A percentile compares a stretch with the other conserved stretches of the same genome.
phyloP scores from a whole-genome alignment of 768 basidiomycete species.

The Brasilioporus rufonigricans region DNA sequence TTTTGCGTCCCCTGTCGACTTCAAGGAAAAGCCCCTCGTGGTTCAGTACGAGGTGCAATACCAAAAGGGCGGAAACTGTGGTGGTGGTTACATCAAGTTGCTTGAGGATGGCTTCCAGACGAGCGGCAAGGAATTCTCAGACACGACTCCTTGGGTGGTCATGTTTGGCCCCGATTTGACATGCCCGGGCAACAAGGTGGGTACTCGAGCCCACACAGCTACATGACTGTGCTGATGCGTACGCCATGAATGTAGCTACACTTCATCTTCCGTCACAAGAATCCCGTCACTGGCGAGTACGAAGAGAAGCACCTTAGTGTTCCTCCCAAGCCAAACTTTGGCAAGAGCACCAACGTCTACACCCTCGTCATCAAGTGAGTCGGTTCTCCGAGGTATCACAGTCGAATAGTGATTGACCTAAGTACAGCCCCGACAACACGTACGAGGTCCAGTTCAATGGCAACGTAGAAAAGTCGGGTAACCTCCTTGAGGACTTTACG shows the following conservation, averaged over 20 bases:
- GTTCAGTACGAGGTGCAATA: slow-evolving; percentile 99
- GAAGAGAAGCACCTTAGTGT: slow-evolving; percentile 95
- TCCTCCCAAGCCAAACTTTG: slow-evolving; percentile 82
- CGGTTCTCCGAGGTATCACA: neutral
- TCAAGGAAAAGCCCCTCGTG: slow-evolving; percentile 82
- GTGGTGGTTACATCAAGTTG: slow-evolving; percentile 98
- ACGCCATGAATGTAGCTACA: slow-evolving; percentile 58
- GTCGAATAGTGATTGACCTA: slow-evolving; percentile 2
- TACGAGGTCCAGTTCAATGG: slow-evolving; percentile 92
- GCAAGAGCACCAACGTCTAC: slow-evolving; percentile 91
- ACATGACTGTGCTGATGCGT: neutral
- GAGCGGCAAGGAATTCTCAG: slow-evolving; percentile 88
- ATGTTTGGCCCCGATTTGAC: slow-evolving; percentile 99
- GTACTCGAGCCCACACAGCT: neutral
- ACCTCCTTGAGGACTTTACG: slow-evolving; percentile 88
- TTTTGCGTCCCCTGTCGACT: slow-evolving; percentile 74
- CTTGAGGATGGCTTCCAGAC: slow-evolving; percentile 93
- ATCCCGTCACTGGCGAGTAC: slow-evolving; percentile 85
- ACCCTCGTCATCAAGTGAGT: slow-evolving; percentile 89
- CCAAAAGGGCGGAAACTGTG: slow-evolving; percentile 98
- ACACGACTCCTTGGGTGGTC: slow-evolving; percentile 91
- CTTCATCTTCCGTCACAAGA: slow-evolving; percentile 99
- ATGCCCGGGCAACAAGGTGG: slow-evolving; percentile 86
- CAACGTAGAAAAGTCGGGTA: slow-evolving; percentile 74
- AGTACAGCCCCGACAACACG: slow-evolving; percentile 84